Evolutionary conservation across 306 rosid species (phyloP).

Genomic region (Mimosa pudica): DNA sequence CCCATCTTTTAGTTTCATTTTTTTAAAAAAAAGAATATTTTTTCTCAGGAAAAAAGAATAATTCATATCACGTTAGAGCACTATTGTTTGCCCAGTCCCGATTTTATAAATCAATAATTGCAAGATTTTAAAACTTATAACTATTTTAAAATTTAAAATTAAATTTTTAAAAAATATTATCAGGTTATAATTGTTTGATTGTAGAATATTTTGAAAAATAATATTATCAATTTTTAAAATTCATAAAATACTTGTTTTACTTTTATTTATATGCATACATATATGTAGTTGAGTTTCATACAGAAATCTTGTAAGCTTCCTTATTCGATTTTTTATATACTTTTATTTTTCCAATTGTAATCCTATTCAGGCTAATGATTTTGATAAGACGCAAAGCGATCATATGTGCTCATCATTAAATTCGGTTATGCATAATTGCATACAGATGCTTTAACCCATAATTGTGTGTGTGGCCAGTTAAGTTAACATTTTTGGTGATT

Average conservation of each 20-base stretch:
- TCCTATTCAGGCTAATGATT: neutral
- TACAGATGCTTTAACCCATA: neutral
- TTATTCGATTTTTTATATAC: neutral
- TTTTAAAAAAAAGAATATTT: too few relatives aligned
- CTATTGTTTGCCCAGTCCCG: neutral
- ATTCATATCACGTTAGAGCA: neutral
- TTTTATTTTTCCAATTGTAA: neutral
- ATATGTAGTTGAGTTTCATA: neutral
- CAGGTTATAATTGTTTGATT: neutral
- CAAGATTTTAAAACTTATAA: too few relatives aligned
- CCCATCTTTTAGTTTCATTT: slow-evolving; percentile 8
- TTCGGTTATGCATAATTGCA: neutral
- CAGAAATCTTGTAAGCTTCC: neutral
- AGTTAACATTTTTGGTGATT: neutral
- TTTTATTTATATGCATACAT: too few relatives aligned
- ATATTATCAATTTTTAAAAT: neutral
- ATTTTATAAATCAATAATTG: too few relatives aligned
- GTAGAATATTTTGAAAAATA: neutral
- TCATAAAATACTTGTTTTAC: neutral
- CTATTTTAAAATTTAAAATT: neutral
- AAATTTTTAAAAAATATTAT: neutral
- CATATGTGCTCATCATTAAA: neutral
- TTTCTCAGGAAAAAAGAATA: neutral
- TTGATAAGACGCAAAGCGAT: neutral
- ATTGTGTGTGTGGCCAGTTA: neutral